Conservation (phyloP, 805 yeast genomes). For the Wickerhamiella allomyrinae region DNA sequence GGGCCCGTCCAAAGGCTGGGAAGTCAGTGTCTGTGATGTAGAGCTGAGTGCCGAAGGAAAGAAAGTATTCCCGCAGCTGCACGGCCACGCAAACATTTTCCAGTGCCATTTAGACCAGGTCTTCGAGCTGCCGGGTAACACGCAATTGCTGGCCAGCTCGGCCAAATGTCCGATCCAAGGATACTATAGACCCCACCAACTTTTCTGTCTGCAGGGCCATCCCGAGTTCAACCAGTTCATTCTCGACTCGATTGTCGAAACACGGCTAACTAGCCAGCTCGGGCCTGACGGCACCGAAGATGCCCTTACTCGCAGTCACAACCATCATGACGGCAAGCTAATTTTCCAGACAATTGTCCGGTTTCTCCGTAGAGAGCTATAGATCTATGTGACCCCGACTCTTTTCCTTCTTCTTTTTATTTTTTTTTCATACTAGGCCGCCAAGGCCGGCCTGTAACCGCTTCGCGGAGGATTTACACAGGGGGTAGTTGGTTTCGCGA, state of each 20-base stretch:
- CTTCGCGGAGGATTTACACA: too few species aligned
- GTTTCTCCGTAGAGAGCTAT: slow-evolving; percentile 26
- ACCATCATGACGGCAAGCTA: slow-evolving; percentile 30
- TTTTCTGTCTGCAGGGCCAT: slow-evolving; percentile 76
- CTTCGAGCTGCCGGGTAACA: slow-evolving; percentile 28
- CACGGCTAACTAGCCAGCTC: too few species aligned
- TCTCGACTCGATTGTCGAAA: slow-evolving; percentile 22
- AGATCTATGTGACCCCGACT: not conserved
- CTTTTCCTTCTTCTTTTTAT: too few species aligned
- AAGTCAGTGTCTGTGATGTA: slow-evolving; percentile 45
- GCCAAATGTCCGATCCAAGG: slow-evolving; percentile 53
- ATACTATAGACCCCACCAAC: slow-evolving; percentile 34
- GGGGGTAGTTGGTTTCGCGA: too few species aligned
- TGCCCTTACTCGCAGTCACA: slow-evolving; percentile 20
- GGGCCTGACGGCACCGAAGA: slow-evolving; percentile 13
- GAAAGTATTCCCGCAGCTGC: slow-evolving; percentile 23
- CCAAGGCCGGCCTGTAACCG: too few species aligned
- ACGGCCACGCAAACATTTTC: slow-evolving; percentile 22
- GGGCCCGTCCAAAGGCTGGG: slow-evolving; percentile 58
- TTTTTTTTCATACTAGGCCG: too few species aligned
- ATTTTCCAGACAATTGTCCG: slow-evolving; percentile 27
- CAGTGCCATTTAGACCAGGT: slow-evolving; percentile 52
- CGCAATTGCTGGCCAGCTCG: slow-evolving; percentile 38
- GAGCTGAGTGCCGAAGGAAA: slow-evolving; percentile 31
- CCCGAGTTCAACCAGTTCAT: slow-evolving; percentile 51